A percentile compares a stretch with the other conserved stretches of the same genome.
Evolutionary conservation across 2,329 filamentous ascomycete genomes (phyloP).

Genomic region (Scedosporium aurantiacum): DNA sequence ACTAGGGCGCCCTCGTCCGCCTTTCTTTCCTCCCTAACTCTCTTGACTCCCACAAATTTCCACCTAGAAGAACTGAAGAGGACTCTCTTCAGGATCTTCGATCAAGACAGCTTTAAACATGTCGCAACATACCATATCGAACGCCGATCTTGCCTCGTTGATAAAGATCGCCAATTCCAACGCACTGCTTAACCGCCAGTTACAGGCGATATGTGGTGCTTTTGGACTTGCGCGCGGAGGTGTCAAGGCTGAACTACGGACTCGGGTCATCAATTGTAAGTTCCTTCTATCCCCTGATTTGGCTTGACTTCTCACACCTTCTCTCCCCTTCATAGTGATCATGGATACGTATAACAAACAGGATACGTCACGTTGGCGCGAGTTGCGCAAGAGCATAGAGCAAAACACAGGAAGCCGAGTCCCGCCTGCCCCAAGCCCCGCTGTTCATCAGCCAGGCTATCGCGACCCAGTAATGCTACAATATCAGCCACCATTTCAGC

Average conservation of each 20-base stretch:
- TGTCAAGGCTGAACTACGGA: conserved; percentile 73
- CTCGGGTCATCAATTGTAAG: conserved; percentile 68
- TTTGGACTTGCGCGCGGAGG: conserved; percentile 71
- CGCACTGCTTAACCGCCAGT: conserved; percentile 46
- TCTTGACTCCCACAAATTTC: background rate
- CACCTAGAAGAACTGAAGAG: background rate
- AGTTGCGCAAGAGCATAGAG: background rate
- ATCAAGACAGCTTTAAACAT: conserved; percentile 4
- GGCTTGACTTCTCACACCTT: conserved; percentile 5
- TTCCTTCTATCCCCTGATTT: background rate
- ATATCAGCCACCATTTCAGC: background rate
- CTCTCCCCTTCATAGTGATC: background rate
- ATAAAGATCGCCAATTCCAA: conserved; percentile 31
- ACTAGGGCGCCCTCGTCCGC: no score
- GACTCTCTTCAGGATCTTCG: background rate
- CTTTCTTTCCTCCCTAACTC: background rate
- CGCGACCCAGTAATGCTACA: background rate
- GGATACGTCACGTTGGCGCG: background rate
- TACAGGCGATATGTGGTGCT: conserved; percentile 64
- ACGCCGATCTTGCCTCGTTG: conserved; percentile 33
- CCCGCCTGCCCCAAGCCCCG: background rate
- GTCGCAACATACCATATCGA: conserved; percentile 19
- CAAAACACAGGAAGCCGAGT: background rate
- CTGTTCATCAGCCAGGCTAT: background rate
- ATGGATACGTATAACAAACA: conserved; percentile 1